phyloP scores from a whole-genome alignment of 1,284 basidiomycete species.

The Apiotrichum montevideense region DNA sequence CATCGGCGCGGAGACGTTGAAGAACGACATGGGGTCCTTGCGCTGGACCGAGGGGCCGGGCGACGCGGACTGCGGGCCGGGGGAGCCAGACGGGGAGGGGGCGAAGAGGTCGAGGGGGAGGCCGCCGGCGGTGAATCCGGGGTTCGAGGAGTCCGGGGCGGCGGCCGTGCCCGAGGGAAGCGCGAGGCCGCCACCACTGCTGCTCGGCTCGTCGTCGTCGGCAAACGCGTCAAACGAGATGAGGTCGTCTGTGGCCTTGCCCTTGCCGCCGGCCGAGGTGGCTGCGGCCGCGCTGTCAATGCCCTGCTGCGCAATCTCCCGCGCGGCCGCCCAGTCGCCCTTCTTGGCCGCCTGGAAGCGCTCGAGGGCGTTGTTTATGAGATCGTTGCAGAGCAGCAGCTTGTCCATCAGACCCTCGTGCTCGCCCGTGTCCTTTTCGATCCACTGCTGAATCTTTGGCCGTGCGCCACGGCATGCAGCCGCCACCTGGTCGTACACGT shows the following conservation, averaged over 20 bases:
- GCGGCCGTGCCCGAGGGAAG: slow-evolving; percentile 29
- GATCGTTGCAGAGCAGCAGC: slow-evolving; percentile 91
- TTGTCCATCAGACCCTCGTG: slow-evolving; percentile 86
- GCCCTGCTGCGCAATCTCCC: slow-evolving; percentile 29
- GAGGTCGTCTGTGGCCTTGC: slow-evolving; percentile 29
- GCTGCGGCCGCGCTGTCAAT: not conserved
- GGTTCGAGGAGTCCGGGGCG: slow-evolving; percentile 18
- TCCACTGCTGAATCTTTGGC: slow-evolving; percentile 96
- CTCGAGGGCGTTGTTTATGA: slow-evolving; percentile 85
- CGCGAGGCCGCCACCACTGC: slow-evolving; percentile 32
- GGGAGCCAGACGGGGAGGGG: slow-evolving; percentile 33
- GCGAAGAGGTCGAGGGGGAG: slow-evolving; percentile 47
- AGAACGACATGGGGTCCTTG: slow-evolving; percentile 45
- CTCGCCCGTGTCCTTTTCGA: slow-evolving; percentile 72
- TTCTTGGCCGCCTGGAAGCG: slow-evolving; percentile 88
- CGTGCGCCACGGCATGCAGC: slow-evolving; percentile 73
- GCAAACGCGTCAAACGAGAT: slow-evolving; percentile 49
- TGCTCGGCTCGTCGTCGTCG: slow-evolving; percentile 25
- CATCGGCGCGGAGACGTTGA: slow-evolving; percentile 19
- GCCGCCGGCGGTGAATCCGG: slow-evolving; percentile 35
- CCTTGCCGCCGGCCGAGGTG: not conserved
- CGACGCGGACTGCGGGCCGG: slow-evolving; percentile 11
- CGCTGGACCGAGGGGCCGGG: slow-evolving; percentile 7
- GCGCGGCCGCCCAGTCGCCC: slow-evolving; percentile 61
- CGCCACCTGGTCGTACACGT: slow-evolving; percentile 96